A percentile compares a stretch with the other conserved stretches of the same genome.
Conservation (phyloP, 345 rosid species). For the Eucalyptus rudis region DNA sequence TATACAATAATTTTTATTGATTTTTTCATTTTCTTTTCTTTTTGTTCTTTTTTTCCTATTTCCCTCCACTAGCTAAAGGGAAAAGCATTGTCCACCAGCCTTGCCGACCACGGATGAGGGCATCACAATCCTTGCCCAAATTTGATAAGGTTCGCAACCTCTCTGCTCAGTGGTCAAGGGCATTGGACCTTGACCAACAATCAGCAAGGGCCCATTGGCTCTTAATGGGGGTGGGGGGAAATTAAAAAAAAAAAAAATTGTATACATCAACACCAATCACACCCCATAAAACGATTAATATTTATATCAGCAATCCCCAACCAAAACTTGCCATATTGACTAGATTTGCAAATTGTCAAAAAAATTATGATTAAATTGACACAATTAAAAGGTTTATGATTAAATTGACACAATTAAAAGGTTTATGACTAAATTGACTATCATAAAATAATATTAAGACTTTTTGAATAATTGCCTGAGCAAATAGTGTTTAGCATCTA, state of each 20-base stretch:
- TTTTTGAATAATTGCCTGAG: not conserved
- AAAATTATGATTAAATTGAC: too few relatives aligned
- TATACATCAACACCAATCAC: not conserved
- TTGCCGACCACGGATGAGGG: not conserved
- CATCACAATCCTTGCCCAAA: not conserved
- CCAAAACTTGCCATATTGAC: not conserved
- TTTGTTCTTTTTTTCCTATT: not conserved
- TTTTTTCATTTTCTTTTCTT: not conserved
- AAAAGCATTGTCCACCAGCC: not conserved
- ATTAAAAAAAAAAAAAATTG: not conserved
- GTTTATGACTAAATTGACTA: not conserved
- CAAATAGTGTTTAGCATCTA: not conserved
- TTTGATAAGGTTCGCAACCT: not conserved
- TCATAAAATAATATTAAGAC: not conserved
- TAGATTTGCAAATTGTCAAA: not conserved
- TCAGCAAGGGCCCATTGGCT: too few relatives aligned
- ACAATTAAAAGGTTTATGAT: too few relatives aligned
- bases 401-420: not conserved
- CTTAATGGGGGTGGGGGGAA: not conserved
- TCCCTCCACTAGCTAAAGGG: not conserved
- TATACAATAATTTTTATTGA: not conserved
- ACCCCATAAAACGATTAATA: not conserved
- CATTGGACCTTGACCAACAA: too few relatives aligned
- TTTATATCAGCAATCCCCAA: rapidly evolving
- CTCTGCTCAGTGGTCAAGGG: not conserved